Base-by-base conservation (phyloP, 1,284 basidiomycete species). In the Malassezia yamatoensis region DNA sequence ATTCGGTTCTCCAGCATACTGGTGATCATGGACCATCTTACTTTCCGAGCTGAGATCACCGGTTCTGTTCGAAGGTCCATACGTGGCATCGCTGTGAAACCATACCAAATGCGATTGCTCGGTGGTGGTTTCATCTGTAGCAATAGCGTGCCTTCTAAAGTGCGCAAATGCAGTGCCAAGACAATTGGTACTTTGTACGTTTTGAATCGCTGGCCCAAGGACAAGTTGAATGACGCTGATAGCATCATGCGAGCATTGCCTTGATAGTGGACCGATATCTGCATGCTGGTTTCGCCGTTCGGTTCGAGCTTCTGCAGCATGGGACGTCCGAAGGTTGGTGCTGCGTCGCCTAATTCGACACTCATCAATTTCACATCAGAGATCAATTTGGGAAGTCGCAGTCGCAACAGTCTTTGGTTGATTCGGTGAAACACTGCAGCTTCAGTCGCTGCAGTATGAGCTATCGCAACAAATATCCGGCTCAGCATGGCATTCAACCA, bases 401-500 rank as follows among this genome's bases (percentile, higher is more conserved):
- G 85, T 73, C 88, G 90, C 34, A 85, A 82, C 18, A 98, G 78
- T 73, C 96, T 96, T 78, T 88, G 89, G 84, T 91, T 93, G 59
- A 96, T 81, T 50, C 87, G 83, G 39, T 81, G 81, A 60, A 90
- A 87, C 75, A 98, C 89, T 73, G 85, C 86, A 52, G 79, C 79
- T 70, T 94, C 89, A 53, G 94, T 78, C 41, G 78, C 78, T 43
- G 85, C 81, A 0, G 90, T 94, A 58, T 83, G 83, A 75, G 94
- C 93, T 68, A 88, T 83, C 62, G 86, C 87, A 77, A 93, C 87
- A 79, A 96, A 96, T 40, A 96, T 75, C 18, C 93, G 84, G 2
- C 91, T 93, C 49, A 96, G 75, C 50, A 96, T 78, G 0, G 90
- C 93, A 68, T 98, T 98, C 50, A 96, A 80, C 93, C 94, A 98